Percentiles rank a stretch among this genome's conserved stretches.
phyloP scores from a whole-genome alignment of 1,284 basidiomycete genomes.

The Trichosporon sp. region DNA sequence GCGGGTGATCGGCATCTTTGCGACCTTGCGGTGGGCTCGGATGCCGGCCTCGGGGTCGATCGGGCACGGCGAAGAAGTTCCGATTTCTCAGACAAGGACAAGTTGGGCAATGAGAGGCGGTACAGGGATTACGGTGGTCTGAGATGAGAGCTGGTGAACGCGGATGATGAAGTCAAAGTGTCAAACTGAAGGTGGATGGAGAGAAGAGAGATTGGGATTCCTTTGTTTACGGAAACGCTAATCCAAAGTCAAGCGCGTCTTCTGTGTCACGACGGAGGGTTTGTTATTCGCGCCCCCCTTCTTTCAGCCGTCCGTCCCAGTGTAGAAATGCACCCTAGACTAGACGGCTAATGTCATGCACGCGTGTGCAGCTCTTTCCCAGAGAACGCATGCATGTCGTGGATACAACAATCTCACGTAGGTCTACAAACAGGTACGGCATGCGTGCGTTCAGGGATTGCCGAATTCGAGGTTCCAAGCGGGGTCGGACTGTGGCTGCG shows the following conservation, averaged over 20 bases:
- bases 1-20: constrained; percentile 30
- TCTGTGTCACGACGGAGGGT: neutral
- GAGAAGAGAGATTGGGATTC: neutral
- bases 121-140: neutral
- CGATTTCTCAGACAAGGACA: neutral
- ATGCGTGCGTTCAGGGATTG: neutral
- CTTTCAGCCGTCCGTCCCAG: neutral
- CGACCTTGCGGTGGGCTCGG: neutral
- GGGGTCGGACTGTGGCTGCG: neutral
- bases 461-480: neutral
- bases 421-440: neutral
- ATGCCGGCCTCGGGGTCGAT: neutral
- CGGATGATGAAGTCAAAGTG: neutral
- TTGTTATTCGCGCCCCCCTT: neutral
- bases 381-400: constrained; percentile 1
- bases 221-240: constrained; percentile 4
- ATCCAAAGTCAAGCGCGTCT: constrained; percentile 10
- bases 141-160: neutral
- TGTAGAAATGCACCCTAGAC: neutral
- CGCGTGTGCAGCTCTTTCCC: neutral
- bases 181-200: neutral
- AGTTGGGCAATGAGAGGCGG: neutral
- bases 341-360: neutral
- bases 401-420: neutral
- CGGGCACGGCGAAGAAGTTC: neutral